Base-by-base conservation (phyloP, 306 rosid species). In the Abrus precatorius region DNA sequence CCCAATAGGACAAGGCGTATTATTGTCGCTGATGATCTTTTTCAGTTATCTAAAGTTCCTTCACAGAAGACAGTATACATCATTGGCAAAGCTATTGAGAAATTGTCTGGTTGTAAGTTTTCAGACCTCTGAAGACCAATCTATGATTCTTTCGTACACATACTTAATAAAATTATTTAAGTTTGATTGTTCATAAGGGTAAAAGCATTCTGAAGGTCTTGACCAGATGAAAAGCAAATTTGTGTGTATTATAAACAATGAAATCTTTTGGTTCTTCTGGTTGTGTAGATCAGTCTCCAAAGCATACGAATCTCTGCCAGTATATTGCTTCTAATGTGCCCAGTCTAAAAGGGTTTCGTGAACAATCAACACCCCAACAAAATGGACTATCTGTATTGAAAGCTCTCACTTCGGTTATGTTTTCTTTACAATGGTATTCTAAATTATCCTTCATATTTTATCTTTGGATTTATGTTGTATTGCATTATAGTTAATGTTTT, bases 21-120 rank as follows among this genome's bases (percentile, higher is more conserved):
- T 85, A 80, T 90, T 82, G 83, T 93, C 64, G 97, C 98, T 11
- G 97, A 90, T 82, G 98, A 93, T 79, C 95, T 93, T 56, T 93
- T 93, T 86, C 92, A 89, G 79, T 84, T 90, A 55, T 90, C 92
- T 59, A 87, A 85, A 70, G 86, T 85, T 85, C 93, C 92, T 84
- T 80, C 61, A 4, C 95, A 86, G 82, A 93, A 86, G 80, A 86
- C 88, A 11, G 85, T 85, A 61, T 52, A 69, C n/a, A 83, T 79
- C 69, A 86, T 93, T 77, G 69, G 83, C 69, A 91, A 86, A 84
- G 88, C 89, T 50, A 76, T 85, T 41, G 91, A 91, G 84, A 85
- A 77, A 80, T 83, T 93, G 86, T 86, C 93, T 30, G 97, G 93
- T 41, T 91, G 98, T 93, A 91, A 91, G 98, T 87, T 74, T 69